A percentile compares a stretch with the other conserved stretches of the same genome.
Evolutionary conservation across 2,329 filamentous ascomycete species (phyloP).

Genomic region (Alternaria ventricosa): DNA sequence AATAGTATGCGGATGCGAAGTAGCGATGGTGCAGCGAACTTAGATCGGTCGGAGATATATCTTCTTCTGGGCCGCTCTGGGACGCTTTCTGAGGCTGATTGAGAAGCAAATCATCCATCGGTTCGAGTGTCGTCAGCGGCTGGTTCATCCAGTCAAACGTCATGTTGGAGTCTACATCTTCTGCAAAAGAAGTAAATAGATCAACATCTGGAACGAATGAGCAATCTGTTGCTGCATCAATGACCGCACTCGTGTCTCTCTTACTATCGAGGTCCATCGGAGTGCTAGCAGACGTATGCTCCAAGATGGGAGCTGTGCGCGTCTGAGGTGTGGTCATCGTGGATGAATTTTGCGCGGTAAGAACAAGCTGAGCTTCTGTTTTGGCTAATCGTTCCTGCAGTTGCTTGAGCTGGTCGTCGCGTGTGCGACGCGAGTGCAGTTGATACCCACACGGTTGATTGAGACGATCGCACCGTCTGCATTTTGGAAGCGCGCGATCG

Average conservation of each 20-base stretch:
- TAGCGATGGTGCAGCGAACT: background rate
- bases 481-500: background rate
- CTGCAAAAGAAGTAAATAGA: background rate
- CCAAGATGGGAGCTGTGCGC: background rate
- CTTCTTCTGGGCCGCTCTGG: background rate
- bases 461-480: background rate
- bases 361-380: background rate
- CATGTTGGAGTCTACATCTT: background rate
- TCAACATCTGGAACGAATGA: background rate
- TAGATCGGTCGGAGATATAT: background rate
- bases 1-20: background rate
- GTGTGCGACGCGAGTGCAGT: background rate
- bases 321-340: background rate
- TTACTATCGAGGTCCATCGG: background rate
- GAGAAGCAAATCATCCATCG: background rate
- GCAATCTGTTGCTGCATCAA: background rate
- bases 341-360: fast-evolving
- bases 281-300: background rate
- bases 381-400: background rate
- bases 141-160: background rate
- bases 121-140: background rate
- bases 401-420: background rate
- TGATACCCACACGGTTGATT: background rate
- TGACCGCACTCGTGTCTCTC: background rate
- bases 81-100: background rate